Percentiles rank a stretch among this genome's conserved stretches.
Conservation (phyloP, 768 basidiomycete species). For the Mycena vulgaris region DNA sequence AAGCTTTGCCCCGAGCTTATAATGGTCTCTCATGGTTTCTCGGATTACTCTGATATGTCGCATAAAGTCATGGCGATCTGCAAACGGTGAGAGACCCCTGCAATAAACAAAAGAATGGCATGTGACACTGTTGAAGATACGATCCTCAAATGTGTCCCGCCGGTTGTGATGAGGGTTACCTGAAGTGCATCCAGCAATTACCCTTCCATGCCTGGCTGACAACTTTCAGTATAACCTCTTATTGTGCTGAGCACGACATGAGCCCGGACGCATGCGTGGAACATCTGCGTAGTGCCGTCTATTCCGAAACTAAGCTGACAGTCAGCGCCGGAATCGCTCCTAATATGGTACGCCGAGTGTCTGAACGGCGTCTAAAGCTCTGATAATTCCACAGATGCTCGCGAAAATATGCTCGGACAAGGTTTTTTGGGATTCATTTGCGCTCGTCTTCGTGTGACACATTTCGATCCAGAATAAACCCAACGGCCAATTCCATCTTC, state of each 20-base stretch:
- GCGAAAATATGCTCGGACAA: constrained; percentile 98
- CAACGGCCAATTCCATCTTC: constrained; percentile 89
- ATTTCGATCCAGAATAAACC: constrained; percentile 82
- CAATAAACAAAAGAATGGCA: background rate
- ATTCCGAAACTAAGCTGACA: constrained; percentile 86
- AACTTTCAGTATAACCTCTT: constrained; percentile 79
- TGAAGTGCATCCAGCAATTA: constrained; percentile 74
- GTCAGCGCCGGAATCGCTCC: constrained; percentile 97
- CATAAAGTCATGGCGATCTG: constrained; percentile 78
- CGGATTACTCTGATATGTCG: constrained; percentile 81
- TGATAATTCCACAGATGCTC: constrained; percentile 73
- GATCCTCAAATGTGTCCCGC: constrained; percentile 84
- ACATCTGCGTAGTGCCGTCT: constrained; percentile 81
- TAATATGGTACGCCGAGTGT: constrained; percentile 77
- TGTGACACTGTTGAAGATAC: constrained; percentile 44
- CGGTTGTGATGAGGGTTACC: constrained; percentile 92
- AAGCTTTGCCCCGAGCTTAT: constrained; percentile 94
- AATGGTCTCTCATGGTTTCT: constrained; percentile 70
- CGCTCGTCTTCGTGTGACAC: constrained; percentile 10
- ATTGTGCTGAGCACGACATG: constrained; percentile 79
- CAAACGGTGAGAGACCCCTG: constrained; percentile 56
- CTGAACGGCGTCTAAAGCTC: constrained; percentile 34
- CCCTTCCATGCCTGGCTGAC: background rate
- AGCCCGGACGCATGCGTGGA: constrained; percentile 82
- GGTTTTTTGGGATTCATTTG: constrained; percentile 52